Evolutionary conservation across 257 asterid genomes (phyloP), one percentile per base, ranked within the genome.

Genomic region (Solanum pinnatisectum): DNA sequence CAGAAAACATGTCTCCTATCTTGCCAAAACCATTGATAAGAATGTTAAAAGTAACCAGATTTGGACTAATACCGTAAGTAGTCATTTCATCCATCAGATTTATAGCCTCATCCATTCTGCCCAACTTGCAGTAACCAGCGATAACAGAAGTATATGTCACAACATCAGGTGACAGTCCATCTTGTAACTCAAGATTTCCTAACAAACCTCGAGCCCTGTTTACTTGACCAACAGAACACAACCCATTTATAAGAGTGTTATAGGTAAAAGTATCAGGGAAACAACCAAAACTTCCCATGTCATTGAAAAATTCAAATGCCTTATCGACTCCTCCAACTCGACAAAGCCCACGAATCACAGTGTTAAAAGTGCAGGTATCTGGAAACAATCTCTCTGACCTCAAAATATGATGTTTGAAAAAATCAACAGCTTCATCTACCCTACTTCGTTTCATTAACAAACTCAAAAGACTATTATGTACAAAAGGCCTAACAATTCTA

Each of bases 1-100:
- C 98, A 11, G 92, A 94, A 91, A 87, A 87, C 93, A 95, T 90
- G 39, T 95, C 94, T 52, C 98, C 96, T 86, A 79, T 90, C 91
- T 94, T 96, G 82, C 96, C 98, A 90, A 90, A 95, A 35, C 98
- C 99, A 92, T 95, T 94, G 88, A 96, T 95, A 30, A 95, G 90
- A 88, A 36, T 89, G 88, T 95, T 97, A 76, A 91, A 97, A 84
- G 98, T 94, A 89, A 90, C 87, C 87, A 90, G 84, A 87, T 90
- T 96, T 10, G 99, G 99, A 79, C 85, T 88, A 35, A 93, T 91
- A 87, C 98, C 96, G 87, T 15, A 27, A 84, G 37, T 56, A 86
- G 88, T 83, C 99, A 97, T 96, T 89, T 94, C 97, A 87, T 92
- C 92, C 77, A 95, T 91, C 81, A 95, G 91, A 70, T 87, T 37